Evolutionary conservation across 75 land plant species (phyloP).

Genomic region (Pinus albicaulis): DNA sequence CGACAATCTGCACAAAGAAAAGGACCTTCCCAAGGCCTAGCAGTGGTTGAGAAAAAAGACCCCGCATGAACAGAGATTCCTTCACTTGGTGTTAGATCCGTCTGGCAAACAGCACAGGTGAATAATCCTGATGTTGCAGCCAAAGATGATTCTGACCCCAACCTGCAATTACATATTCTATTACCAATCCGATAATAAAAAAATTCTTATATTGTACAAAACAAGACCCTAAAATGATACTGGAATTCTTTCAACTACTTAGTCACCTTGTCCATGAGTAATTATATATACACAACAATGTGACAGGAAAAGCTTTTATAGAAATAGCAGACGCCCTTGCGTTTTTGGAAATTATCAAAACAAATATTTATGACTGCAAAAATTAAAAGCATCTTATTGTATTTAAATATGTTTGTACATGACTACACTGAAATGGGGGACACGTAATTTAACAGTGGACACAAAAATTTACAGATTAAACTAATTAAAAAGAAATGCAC

Average conservation of each 20-base stretch:
- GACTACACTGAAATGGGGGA: too few species aligned
- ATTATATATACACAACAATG: neutral
- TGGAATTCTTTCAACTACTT: neutral
- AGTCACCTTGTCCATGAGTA: neutral
- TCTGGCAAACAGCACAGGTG: constrained; percentile 83
- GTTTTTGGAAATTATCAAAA: too few species aligned
- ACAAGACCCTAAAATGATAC: neutral
- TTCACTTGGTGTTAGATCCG: constrained; percentile 64
- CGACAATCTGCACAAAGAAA: constrained; percentile 80
- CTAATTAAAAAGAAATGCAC: too few species aligned
- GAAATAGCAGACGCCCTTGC: too few species aligned
- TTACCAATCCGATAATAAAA: neutral
- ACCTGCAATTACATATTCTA: constrained; percentile 21
- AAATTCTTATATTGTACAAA: neutral
- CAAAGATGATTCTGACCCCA: constrained; percentile 22
- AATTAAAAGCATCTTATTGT: too few species aligned
- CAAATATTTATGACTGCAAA: too few species aligned
- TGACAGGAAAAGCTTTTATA: neutral
- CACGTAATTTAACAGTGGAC: too few species aligned
- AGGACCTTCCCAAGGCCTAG: constrained; percentile 82
- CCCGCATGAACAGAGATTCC: constrained; percentile 87
- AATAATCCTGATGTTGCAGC: constrained; percentile 46
- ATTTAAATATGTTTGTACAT: too few species aligned
- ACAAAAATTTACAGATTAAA: too few species aligned
- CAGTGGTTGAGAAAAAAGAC: constrained; percentile 60